Conservation (phyloP, 345 rosid species). For the Eucalyptus pauciflora region DNA sequence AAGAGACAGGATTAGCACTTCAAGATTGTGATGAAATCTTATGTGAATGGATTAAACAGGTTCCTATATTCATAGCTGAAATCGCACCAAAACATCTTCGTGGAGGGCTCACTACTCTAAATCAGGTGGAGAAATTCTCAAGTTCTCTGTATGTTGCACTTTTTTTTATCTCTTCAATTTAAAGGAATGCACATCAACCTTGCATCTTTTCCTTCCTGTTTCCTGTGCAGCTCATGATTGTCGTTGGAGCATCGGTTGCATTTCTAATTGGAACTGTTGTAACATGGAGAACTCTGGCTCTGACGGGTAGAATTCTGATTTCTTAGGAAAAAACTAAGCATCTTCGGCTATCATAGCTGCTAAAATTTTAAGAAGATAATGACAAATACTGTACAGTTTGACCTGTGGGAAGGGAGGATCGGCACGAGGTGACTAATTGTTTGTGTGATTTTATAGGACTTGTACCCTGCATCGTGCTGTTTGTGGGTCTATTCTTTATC, state of each 20-base stretch:
- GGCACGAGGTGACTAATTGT: neutral
- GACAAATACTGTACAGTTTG: neutral
- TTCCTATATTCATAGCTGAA: slow-evolving; percentile 85
- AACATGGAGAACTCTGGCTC: slow-evolving; percentile 73
- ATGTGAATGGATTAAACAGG: slow-evolving; percentile 14
- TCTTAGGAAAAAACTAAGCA: neutral
- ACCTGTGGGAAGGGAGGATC: neutral
- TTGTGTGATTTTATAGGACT: slow-evolving; percentile 30
- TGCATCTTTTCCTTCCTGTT: neutral
- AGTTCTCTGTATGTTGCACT: neutral
- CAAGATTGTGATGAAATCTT: neutral
- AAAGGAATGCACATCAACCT: neutral
- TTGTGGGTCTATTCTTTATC: slow-evolving; percentile 54
- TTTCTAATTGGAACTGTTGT: slow-evolving; percentile 58
- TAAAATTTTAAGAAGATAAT: neutral
- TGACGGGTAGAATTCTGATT: slow-evolving; percentile 36
- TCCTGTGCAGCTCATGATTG: slow-evolving; percentile 61
- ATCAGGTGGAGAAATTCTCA: slow-evolving; percentile 28
- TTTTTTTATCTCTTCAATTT: neutral
- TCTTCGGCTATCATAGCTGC: neutral
- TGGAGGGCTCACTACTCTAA: slow-evolving; percentile 80
- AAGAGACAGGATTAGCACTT: neutral
- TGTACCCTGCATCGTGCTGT: slow-evolving; percentile 58
- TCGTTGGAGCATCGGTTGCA: slow-evolving; percentile 52
- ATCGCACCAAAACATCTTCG: slow-evolving; percentile 86